These are phyloP conservation scores for Alternaria brassicicola DNA, from an alignment of 2,329 filamentous ascomycete genomes.

Conservation along the genomic window DNA sequence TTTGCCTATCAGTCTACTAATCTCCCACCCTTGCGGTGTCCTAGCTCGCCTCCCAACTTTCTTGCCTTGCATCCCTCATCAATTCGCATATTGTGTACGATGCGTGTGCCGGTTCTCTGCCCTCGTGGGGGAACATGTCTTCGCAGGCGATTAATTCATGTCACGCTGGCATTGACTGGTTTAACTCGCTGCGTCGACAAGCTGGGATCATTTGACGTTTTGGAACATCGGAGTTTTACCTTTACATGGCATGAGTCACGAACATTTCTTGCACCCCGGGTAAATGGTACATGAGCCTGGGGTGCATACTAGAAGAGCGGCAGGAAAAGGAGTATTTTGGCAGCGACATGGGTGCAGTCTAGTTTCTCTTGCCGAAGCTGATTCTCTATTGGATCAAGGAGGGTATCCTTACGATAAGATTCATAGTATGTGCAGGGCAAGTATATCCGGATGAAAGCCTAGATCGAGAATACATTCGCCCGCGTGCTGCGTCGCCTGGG, in stretches of 20 bases:
- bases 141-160: slow-evolving; percentile 6
- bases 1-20: slow-evolving; percentile 29
- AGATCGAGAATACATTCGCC: background rate
- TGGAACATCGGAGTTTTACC: slow-evolving; percentile 3
- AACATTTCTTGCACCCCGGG: slow-evolving; percentile 10
- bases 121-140: slow-evolving; percentile 27
- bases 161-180: background rate
- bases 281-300: slow-evolving; percentile 17
- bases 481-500: background rate
- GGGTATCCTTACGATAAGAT: background rate
- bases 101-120: slow-evolving; percentile 25
- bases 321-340: background rate
- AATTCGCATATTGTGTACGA: slow-evolving; percentile 20
- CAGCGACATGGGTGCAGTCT: background rate
- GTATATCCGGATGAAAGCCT: background rate
- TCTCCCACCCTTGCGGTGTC: slow-evolving; percentile 5
- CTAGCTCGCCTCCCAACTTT: slow-evolving; percentile 5
- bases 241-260: background rate
- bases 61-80: slow-evolving; percentile 4
- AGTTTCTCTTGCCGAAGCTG: background rate
- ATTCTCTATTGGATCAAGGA: background rate
- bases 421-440: background rate
- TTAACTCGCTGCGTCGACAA: background rate
- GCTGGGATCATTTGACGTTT: background rate
- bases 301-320: slow-evolving; percentile 3